A percentile compares a stretch with the other conserved stretches of the same genome.
phyloP scores from a whole-genome alignment of 2,329 filamentous ascomycete genomes.

The Epichloe brachyelytri region DNA sequence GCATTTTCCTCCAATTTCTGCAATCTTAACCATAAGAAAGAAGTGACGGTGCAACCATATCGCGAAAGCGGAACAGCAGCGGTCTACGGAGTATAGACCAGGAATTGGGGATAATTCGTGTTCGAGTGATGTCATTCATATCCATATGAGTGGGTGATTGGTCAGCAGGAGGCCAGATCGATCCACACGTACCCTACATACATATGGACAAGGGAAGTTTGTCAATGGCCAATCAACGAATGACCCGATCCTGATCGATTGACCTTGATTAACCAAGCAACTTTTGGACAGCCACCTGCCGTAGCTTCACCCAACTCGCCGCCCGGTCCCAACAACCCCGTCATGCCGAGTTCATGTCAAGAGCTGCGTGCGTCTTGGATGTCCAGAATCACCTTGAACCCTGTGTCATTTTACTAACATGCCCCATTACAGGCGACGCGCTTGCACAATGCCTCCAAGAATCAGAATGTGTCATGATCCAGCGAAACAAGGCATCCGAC shows the following conservation, averaged over 20 bases:
- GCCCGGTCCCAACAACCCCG: neutral
- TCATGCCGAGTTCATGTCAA: constrained; percentile 91
- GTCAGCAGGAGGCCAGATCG: neutral
- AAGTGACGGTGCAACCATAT: neutral
- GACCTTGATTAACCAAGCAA: neutral
- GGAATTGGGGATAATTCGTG: neutral
- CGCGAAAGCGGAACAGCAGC: neutral
- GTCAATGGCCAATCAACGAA: no score
- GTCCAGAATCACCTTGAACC: no score
- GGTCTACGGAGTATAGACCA: neutral
- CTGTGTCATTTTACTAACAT: neutral
- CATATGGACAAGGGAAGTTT: no score
- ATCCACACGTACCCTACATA: no score
- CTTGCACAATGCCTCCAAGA: constrained; percentile 91
- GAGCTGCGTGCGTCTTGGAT: constrained; percentile 63
- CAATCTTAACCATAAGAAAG: neutral
- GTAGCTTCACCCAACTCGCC: neutral
- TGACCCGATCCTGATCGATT: no score
- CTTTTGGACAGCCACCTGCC: neutral
- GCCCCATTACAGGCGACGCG: constrained; percentile 54
- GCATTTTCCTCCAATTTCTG: constrained; percentile 24
- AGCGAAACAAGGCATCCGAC: constrained; percentile 75
- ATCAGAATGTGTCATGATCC: constrained; percentile 89
- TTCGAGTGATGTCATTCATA: constrained; percentile 9
- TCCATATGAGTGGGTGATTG: constrained; percentile 4